Evolutionary conservation across 495 filamentous ascomycete genomes (phyloP).

Genomic region (Aspergillus bridgeri): DNA sequence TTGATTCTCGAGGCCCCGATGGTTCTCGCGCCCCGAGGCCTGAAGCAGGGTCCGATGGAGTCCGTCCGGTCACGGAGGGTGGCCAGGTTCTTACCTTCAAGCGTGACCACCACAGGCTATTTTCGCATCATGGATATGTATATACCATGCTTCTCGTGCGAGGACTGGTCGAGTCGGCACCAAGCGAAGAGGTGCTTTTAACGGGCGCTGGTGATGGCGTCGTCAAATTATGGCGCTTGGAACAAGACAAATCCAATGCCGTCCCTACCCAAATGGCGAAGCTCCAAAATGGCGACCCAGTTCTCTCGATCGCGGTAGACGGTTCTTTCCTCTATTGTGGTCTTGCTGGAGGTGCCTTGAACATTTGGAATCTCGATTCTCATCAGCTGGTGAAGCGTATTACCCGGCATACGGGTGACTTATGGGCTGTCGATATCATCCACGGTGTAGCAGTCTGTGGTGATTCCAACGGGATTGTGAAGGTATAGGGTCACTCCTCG

Average conservation of each 20-base stretch:
- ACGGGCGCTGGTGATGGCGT: conserved; percentile 92
- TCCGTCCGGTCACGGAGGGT: conserved; percentile 41
- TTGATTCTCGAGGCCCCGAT: conserved; percentile 83
- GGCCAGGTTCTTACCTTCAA: conserved; percentile 77
- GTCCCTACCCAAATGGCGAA: conserved; percentile 55
- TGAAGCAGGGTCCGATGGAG: conserved; percentile 43
- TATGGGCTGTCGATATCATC: conserved; percentile 80
- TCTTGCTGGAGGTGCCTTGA: conserved; percentile 81
- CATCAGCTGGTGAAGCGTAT: conserved; percentile 83
- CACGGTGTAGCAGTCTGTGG: conserved; percentile 82
- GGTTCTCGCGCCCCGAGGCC: conserved; percentile 71
- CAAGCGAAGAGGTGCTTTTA: conserved; percentile 73
- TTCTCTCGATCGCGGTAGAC: conserved; percentile 79
- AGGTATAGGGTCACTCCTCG: conserved; percentile 48
- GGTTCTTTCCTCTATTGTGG: conserved; percentile 89
- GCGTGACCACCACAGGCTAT: conserved; percentile 74
- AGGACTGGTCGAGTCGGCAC: conserved; percentile 58
- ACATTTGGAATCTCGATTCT: conserved; percentile 96
- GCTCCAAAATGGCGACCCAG: conserved; percentile 77
- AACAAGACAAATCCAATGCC: conserved; percentile 41
- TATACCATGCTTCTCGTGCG: conserved; percentile 88
- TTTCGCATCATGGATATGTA: conserved; percentile 91
- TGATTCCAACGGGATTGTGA: conserved; percentile 71
- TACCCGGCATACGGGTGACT: conserved; percentile 73
- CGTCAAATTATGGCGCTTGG: conserved; percentile 84